phyloP scores from a whole-genome alignment of 2,329 filamentous ascomycete genomes.

The Juglanconis oblonga region DNA sequence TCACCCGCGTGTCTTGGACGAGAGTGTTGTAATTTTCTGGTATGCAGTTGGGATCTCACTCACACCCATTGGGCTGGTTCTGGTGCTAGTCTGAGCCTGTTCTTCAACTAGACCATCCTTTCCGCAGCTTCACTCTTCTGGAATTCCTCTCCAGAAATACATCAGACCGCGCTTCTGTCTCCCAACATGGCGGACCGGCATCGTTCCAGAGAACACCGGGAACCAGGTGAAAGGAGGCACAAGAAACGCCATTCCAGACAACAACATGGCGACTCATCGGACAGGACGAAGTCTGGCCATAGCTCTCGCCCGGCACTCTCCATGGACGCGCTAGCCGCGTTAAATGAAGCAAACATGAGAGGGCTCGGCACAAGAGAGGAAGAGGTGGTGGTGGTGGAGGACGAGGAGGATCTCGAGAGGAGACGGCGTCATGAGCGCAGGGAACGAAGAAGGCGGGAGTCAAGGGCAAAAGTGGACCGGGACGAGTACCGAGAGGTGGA shows the following conservation, averaged over 20 bases:
- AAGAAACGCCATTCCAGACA: conserved; percentile 21
- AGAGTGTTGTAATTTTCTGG: not conserved
- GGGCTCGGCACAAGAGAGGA: not conserved
- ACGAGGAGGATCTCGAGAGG: conserved; percentile 16
- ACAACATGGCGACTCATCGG: conserved; percentile 15
- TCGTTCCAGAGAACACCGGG: conserved; percentile 18
- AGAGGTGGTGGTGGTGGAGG: not conserved
- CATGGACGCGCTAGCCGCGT: conserved; percentile 24
- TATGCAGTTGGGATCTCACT: not conserved
- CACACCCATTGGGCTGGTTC: not conserved
- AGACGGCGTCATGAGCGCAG: conserved; percentile 15
- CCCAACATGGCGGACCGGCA: conserved; percentile 1
- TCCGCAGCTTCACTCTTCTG: not conserved
- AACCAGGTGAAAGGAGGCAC: conserved; percentile 20
- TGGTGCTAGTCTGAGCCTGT: not conserved
- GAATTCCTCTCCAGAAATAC: not conserved
- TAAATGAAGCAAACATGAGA: conserved; percentile 22
- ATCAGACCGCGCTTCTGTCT: not conserved
- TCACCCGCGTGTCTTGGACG: not conserved
- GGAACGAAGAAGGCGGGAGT: conserved; percentile 16
- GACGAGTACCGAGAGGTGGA: conserved; percentile 17
- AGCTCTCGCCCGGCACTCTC: conserved; percentile 23
- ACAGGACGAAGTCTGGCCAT: conserved; percentile 14
- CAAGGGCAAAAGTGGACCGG: conserved; percentile 8
- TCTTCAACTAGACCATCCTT: not conserved